These are phyloP conservation scores for Achaetomium macrosporum DNA, from an alignment of 2,329 filamentous ascomycete genomes.

Conservation along the genomic window DNA sequence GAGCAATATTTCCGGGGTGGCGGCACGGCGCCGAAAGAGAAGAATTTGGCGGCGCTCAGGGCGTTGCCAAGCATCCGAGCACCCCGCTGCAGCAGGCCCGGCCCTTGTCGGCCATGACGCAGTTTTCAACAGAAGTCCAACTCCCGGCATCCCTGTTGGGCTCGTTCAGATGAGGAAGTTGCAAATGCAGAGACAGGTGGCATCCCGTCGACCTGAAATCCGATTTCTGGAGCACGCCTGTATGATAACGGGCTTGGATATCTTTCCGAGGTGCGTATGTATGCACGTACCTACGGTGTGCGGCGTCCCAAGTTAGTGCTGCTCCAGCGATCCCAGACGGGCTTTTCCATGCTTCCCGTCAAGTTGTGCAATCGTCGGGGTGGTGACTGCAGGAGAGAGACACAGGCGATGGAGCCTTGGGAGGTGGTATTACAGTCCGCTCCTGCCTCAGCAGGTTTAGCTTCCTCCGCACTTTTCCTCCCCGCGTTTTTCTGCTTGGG, in stretches of 20 bases:
- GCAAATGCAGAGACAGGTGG: no score
- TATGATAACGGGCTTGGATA: no score
- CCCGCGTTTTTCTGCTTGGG: conserved; percentile 5
- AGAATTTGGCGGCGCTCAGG: background rate
- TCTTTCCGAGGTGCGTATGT: no score
- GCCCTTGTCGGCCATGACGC: no score
- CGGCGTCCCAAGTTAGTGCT: background rate
- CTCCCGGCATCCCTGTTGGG: no score
- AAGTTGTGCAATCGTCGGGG: conserved; percentile 10
- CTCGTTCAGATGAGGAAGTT: no score
- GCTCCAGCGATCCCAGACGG: conserved; percentile 3
- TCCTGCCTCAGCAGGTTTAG: conserved; percentile 17
- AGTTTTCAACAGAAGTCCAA: no score
- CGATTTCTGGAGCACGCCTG: no score
- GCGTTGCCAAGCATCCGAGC: no score
- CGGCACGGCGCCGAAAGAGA: background rate
- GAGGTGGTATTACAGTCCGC: conserved; percentile 15
- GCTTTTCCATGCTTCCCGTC: conserved; percentile 8
- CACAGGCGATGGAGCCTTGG: conserved; percentile 5
- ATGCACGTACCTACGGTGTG: no score
- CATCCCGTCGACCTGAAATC: no score
- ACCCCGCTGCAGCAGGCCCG: no score
- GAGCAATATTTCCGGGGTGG: background rate
- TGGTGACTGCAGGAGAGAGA: conserved; percentile 14
- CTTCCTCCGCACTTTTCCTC: conserved; percentile 17